phyloP scores from a whole-genome alignment of 352 stramenopile genomes.

The Pelagophyceae sp. region DNA sequence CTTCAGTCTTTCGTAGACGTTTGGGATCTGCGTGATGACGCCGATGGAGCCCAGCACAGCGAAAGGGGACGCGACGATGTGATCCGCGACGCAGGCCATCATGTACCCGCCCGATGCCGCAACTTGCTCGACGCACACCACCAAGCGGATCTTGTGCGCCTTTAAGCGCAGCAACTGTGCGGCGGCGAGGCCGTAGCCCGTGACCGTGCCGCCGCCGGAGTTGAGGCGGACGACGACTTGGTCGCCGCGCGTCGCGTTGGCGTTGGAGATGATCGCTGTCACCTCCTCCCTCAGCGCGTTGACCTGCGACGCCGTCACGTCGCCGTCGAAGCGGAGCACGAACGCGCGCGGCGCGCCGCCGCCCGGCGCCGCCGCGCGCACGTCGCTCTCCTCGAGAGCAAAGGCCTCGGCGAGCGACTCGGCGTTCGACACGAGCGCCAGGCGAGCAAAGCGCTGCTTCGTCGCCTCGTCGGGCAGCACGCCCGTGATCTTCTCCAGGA shows the following conservation, averaged over 20 bases:
- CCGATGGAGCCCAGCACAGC: conserved; percentile 62
- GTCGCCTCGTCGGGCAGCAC: not conserved
- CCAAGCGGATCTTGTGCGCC: conserved; percentile 49
- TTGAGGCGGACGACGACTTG: conserved; percentile 57
- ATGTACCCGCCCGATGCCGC: conserved; percentile 66
- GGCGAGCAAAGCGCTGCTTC: not conserved
- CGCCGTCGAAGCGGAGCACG: conserved; percentile 52
- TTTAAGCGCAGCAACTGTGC: conserved; percentile 56
- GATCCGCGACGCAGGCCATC: conserved; percentile 62
- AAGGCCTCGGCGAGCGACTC: not conserved
- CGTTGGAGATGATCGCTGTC: conserved; percentile 45
- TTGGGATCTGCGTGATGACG: conserved; percentile 61
- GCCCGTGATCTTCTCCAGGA: not conserved
- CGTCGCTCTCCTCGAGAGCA: not conserved
- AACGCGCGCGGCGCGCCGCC: conserved; percentile 29
- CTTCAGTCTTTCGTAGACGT: conserved; percentile 59
- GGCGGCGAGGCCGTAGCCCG: conserved; percentile 58
- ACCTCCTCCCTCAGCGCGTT: conserved; percentile 56
- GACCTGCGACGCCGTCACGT: conserved; percentile 53
- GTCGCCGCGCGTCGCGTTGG: conserved; percentile 45
- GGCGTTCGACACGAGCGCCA: not conserved
- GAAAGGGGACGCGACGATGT: conserved; percentile 60
- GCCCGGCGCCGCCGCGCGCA: not conserved
- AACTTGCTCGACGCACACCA: conserved; percentile 66
- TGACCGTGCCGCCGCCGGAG: conserved; percentile 60